Evolutionary conservation across 352 stramenopile species (phyloP), one percentile per base, ranked within the genome.

Genomic region (Hyaloperonospora arabidopsidis): DNA sequence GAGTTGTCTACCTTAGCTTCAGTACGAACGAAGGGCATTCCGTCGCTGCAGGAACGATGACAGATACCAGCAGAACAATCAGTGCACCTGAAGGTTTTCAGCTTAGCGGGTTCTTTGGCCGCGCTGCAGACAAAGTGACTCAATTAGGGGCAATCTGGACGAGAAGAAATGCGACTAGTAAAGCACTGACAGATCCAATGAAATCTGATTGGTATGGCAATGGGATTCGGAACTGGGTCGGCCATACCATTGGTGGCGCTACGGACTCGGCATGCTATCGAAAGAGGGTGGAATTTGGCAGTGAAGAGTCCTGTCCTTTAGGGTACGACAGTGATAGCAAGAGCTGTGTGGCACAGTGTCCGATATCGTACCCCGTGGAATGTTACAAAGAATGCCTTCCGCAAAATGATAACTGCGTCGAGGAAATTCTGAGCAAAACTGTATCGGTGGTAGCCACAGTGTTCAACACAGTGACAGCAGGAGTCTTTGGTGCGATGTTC

Each of bases 371-470:
- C 51, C 76, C 76, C 0, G 76, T 86, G 5, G 57, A 70, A 19
- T 87, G 76, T 34, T 72, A 57, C 36, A 67, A 70, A 57, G 72
- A 87, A 53, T 87, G 76, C 35, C 60, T 86, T 38, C 76, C 68
- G 1, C 71, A 83, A 45, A 86, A 80, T 51, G 63, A 71, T 40
- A 47, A 71, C 34, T 71, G 63, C 25, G 5, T n/a, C 7, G 50
- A 41, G 1, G 63, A 68, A 21, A 22, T 86, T 28, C 22, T 81
- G 8, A 52, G 40, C 13, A 80, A 83, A 45, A 41, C 70, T 21
- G 53, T 38, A 1, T 57, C 62, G 15, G 70, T 86, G 0, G 63
- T 65, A 15, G 53, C 53, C 11, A 58, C 60, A 8, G 64, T 65
- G 2, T 65, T 86, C 40, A 77, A 68, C 41, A 52, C 54, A 0